Conservation (phyloP, 2,329 filamentous ascomycete species). For the Tympanopsis confertula region DNA sequence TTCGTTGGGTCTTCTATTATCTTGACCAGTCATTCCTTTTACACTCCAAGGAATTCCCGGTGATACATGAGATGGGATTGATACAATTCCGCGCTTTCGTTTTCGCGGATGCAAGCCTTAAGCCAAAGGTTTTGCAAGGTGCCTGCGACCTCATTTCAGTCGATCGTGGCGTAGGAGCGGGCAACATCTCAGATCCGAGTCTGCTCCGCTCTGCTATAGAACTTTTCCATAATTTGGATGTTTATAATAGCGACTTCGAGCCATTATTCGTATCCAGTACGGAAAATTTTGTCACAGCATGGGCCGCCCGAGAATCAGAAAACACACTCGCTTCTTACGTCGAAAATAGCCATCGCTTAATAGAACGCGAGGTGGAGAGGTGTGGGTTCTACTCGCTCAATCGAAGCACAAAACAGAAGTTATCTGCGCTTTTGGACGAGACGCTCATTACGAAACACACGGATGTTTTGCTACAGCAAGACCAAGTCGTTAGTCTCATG, state of each 20-base stretch:
- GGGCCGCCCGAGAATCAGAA: conserved; percentile 36
- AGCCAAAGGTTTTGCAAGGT: conserved; percentile 5
- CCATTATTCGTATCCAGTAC: conserved; percentile 40
- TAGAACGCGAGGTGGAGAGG: conserved; percentile 40
- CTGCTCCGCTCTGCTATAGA: conserved; percentile 40
- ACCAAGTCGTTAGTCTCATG: conserved; percentile 62
- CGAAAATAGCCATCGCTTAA: conserved; percentile 34
- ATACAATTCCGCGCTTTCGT: conserved; percentile 57
- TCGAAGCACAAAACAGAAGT: conserved; percentile 40
- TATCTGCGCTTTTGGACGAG: conserved; percentile 44
- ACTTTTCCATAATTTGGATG: conserved; percentile 46
- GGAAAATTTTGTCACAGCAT: conserved; percentile 36
- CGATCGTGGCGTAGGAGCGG: conserved; percentile 19
- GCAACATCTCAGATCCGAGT: conserved; percentile 25
- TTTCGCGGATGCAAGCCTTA: conserved; percentile 21
- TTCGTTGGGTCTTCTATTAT: conserved; percentile 87
- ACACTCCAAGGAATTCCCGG: conserved; percentile 54
- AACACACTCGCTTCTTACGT: conserved; percentile 43
- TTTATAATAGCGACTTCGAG: conserved; percentile 47
- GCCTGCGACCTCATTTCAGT: conserved; percentile 19
- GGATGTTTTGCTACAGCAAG: conserved; percentile 50
- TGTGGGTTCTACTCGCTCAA: conserved; percentile 46
- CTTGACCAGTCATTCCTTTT: conserved; percentile 83
- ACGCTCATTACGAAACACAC: conserved; percentile 61
- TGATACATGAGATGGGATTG: conserved; percentile 73